These are phyloP conservation scores for Colletotrichum salicis DNA, from an alignment of 2,329 filamentous ascomycete genomes.

Conservation along the genomic window DNA sequence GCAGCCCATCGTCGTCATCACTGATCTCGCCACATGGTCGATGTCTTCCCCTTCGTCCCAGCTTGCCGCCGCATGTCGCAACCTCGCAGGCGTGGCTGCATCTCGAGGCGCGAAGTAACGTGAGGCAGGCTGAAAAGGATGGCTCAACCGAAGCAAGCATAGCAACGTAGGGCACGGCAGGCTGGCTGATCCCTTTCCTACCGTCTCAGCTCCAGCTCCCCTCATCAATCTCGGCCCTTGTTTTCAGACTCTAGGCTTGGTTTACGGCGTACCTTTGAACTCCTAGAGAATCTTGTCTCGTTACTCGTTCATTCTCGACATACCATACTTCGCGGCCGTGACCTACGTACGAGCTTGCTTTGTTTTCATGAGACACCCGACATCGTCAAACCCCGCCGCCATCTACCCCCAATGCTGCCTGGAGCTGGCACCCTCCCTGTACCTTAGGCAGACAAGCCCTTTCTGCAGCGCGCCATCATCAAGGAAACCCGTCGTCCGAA, in stretches of 20 bases:
- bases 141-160: not conserved
- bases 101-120: constrained; percentile 22
- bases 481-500: constrained; percentile 14
- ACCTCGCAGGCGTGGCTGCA: constrained; percentile 11
- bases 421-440: constrained; percentile 29
- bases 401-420: constrained; percentile 15
- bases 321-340: not conserved
- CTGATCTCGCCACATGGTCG: not conserved
- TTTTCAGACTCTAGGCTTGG: not conserved
- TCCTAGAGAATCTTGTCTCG: not conserved
- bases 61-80: constrained; percentile 2
- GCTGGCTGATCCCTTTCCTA: constrained; percentile 1
- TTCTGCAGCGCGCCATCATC: constrained; percentile 16
- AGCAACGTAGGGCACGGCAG: not conserved
- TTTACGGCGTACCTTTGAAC: not conserved
- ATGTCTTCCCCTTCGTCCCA: not conserved
- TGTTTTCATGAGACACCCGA: constrained; percentile 13
- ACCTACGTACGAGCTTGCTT: not conserved
- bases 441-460: constrained; percentile 9
- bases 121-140: constrained; percentile 7
- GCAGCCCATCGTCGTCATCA: not conserved
- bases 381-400: constrained; percentile 19
- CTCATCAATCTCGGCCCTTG: not conserved
- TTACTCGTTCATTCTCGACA: not conserved
- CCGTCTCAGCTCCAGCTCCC: constrained; percentile 1